A percentile compares a stretch with the other conserved stretches of the same genome.
Evolutionary conservation across 306 rosid genomes (phyloP).

Genomic region (Sechiopsis laciniata): DNA sequence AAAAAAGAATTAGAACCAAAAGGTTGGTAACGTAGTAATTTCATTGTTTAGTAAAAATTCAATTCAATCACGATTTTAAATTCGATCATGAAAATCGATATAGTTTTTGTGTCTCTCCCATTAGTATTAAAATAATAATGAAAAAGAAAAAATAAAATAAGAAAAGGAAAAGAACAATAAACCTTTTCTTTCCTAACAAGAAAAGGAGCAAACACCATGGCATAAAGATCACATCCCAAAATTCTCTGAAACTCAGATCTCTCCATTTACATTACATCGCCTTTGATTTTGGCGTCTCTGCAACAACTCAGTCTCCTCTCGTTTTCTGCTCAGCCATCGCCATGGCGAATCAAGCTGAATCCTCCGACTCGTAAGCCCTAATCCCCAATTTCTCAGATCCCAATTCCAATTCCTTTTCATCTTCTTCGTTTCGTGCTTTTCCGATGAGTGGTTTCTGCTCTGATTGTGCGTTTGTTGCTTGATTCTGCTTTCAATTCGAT

Average conservation of each 20-base stretch:
- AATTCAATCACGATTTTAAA: too few relatives aligned
- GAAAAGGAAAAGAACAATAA: constrained; percentile 1
- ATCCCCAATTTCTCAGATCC: constrained; percentile 15
- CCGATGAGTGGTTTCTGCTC: background rate
- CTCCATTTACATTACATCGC: background rate
- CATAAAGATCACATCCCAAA: background rate
- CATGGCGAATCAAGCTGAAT: constrained; percentile 27
- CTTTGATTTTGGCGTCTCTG: background rate
- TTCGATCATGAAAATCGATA: too few relatives aligned
- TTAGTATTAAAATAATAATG: too few relatives aligned
- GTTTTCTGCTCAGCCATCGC: constrained; percentile 5
- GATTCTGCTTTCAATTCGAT: background rate
- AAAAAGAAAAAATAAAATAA: background rate
- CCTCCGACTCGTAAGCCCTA: constrained; percentile 25
- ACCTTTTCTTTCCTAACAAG: constrained; percentile 22
- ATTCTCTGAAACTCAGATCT: constrained; percentile 5
- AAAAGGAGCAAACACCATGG: constrained; percentile 12
- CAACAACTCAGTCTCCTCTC: background rate
- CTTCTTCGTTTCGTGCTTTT: background rate
- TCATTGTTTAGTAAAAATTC: too few relatives aligned
- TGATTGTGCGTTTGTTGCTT: background rate
- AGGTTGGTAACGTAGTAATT: too few relatives aligned
- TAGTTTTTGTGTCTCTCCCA: too few relatives aligned
- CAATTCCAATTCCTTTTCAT: constrained; percentile 7
- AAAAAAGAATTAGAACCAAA: too few relatives aligned